Base-by-base conservation (phyloP, 331 rosid species). In the Prunus yedoensis region DNA sequence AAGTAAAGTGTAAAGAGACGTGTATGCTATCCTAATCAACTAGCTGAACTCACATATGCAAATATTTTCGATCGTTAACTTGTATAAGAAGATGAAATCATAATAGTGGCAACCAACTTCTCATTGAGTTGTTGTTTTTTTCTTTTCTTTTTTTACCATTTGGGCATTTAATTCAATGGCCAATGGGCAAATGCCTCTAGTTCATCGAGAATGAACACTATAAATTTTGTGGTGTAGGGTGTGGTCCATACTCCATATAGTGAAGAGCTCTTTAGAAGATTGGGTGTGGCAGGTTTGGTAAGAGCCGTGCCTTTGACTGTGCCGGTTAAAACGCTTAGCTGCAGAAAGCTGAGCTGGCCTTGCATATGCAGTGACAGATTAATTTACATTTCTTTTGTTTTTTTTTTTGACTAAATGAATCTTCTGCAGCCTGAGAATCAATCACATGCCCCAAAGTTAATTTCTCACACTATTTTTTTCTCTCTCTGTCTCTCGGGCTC, bases 201-300 rank as follows among this genome's bases (percentile, higher is more conserved):
- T 27, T 27, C 66, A 60, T 14, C 15, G 16, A 27, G 35, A 59
- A 27, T 25, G 38, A 59, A 59, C 13, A 27, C 8, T 25, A 12
- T 3, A 47, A 57, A 28, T 27, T 62, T 32, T 8, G 25, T 18
- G 68, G 25, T 15, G 47, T 14, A 30, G 46, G 7, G 3, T 7
- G 76, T 62, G 72, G 82, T 62, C 73, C 82, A 78, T 21, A 35
- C 30, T n/a, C 10, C 59, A 49, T 15, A 57, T 3, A 58, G 21
- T 58, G 52, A 53, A 46, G 6, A 59, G 43, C 20, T 52, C 57
- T 13, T 15, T 2, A 13, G 30, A 15, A 49, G 61, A 8, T 8
- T 43, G 18, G 52, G 17, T 57, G 57, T 38, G 53, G 69, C 16
- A 66, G 47, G 59, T 50, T 64, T 67, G 79, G 54, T 50, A 16